Conservation (phyloP, 441 rosid genomes). For the Syzygium syzygioides region DNA sequence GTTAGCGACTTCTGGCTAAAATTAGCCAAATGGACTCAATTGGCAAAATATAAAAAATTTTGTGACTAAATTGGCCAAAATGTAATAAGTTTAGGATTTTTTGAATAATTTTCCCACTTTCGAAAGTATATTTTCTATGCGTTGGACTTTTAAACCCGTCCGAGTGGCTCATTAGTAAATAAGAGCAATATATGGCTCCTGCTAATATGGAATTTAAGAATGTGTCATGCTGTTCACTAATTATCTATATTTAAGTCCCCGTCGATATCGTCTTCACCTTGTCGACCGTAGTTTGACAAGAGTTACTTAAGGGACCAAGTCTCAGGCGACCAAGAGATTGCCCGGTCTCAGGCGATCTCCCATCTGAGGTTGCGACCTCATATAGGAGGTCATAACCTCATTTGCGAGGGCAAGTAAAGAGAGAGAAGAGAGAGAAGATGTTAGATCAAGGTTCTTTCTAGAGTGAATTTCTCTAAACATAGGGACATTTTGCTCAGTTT, state of each 20-base stretch:
- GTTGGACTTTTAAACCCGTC: background rate
- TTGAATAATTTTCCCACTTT: fast-evolving
- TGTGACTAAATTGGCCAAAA: fast-evolving
- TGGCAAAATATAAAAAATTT: fast-evolving
- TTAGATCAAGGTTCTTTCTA: background rate
- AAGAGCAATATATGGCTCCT: background rate
- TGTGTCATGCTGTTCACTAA: background rate
- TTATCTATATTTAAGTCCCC: background rate
- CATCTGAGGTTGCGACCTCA: background rate
- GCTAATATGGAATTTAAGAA: background rate
- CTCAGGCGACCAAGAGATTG: background rate
- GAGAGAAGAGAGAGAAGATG: background rate
- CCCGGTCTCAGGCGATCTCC: background rate
- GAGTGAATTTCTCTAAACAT: background rate
- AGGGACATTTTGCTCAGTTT: background rate
- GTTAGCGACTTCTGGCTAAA: background rate
- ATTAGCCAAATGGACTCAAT: background rate
- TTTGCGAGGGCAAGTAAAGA: background rate
- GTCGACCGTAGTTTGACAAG: background rate
- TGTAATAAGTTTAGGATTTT: background rate
- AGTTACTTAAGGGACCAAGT: background rate
- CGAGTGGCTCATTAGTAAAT: background rate
- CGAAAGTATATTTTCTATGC: background rate
- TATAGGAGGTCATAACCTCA: background rate
- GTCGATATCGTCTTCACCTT: background rate